Conservation (phyloP, 305 asterid species). For the Ajuga reptans region DNA sequence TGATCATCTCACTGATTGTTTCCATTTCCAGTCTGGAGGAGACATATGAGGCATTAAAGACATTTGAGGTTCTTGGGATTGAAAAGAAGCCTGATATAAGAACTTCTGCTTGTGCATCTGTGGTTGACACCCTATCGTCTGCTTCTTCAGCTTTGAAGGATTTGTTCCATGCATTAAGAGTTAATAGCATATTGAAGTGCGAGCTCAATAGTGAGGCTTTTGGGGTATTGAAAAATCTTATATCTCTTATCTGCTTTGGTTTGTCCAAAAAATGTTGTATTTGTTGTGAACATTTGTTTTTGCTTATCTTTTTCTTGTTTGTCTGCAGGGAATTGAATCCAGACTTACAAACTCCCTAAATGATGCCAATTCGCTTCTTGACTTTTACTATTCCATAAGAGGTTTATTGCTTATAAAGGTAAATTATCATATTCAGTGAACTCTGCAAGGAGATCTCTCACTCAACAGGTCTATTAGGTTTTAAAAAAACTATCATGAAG, state of each 20-base stretch:
- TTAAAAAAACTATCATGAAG: neutral
- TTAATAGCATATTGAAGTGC: slow-evolving; percentile 64
- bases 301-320: slow-evolving; percentile 13
- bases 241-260: slow-evolving; percentile 8
- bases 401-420: slow-evolving; percentile 71
- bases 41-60: slow-evolving; percentile 65
- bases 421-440: neutral
- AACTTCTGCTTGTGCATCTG: slow-evolving; percentile 55
- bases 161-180: slow-evolving; percentile 57
- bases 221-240: slow-evolving; percentile 35
- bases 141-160: slow-evolving; percentile 57
- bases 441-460: neutral
- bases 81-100: slow-evolving; percentile 43
- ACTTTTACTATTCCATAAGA: slow-evolving; percentile 63
- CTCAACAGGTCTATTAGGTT: neutral
- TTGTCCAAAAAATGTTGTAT: neutral
- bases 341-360: slow-evolving; percentile 48
- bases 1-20: slow-evolving; percentile 17
- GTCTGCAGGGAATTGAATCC: slow-evolving; percentile 49
- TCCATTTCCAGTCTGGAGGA: slow-evolving; percentile 58
- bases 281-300: slow-evolving; percentile 3
- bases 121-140: slow-evolving; percentile 44
- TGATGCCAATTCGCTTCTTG: slow-evolving; percentile 55
- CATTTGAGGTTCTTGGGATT: slow-evolving; percentile 75
- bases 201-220: slow-evolving; percentile 46